Evolutionary conservation across 2,329 filamentous ascomycete species (phyloP).

Genomic region (Penicillium olsonii): DNA sequence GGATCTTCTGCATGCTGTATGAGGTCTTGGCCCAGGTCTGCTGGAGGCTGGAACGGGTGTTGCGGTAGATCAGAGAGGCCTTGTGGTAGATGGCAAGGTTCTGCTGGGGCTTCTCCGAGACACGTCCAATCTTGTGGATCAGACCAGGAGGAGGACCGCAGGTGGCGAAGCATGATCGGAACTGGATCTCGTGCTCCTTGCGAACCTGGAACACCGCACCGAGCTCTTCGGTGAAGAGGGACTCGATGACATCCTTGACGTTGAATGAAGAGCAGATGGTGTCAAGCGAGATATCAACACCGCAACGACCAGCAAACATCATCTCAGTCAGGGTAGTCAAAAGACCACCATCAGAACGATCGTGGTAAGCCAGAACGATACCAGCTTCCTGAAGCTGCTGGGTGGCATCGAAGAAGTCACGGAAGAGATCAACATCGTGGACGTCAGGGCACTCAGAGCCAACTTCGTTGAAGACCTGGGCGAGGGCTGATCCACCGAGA

Average conservation of each 20-base stretch:
- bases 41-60: conserved; percentile 73
- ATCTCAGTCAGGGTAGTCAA: conserved; percentile 91
- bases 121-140: conserved; percentile 79
- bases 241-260: conserved; percentile 66
- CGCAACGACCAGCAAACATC: conserved; percentile 96
- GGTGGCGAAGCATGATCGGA: conserved; percentile 87
- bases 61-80: conserved; percentile 66
- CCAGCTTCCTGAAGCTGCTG: conserved; percentile 65
- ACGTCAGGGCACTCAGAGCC: conserved; percentile 86
- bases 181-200: conserved; percentile 78
- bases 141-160: conserved; percentile 80
- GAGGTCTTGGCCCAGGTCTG: conserved; percentile 88
- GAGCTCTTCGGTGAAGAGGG: conserved; percentile 93
- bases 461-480: conserved; percentile 83
- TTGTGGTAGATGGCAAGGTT: conserved; percentile 74
- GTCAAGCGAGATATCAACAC: conserved; percentile 82
- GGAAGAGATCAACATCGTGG: conserved; percentile 75
- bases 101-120: conserved; percentile 69
- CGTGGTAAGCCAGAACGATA: conserved; percentile 89
- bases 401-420: conserved; percentile 89
- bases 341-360: conserved; percentile 88
- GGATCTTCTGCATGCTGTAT: conserved; percentile 83
- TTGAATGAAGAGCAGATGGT: conserved; percentile 61
- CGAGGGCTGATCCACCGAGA: conserved; percentile 86
- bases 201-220: conserved; percentile 95